Conservation (phyloP, 1,284 basidiomycete species). For the Singerocomus rubriflavus region DNA sequence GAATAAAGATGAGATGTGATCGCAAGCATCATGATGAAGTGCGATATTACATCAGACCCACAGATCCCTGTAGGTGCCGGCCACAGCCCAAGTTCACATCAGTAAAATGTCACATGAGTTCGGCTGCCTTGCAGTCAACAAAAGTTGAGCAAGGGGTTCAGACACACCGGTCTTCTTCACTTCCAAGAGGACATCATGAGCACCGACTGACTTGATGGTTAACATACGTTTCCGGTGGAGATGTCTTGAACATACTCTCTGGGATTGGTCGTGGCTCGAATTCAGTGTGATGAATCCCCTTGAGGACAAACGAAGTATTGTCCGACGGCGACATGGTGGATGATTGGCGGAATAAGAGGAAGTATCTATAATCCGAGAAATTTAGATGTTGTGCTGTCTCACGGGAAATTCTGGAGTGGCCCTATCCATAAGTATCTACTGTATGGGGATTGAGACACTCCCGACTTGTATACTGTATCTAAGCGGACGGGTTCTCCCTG, state of each 20-base stretch:
- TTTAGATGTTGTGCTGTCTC: too few relatives aligned
- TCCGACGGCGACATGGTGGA: slow-evolving; percentile 48
- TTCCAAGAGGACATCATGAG: slow-evolving; percentile 83
- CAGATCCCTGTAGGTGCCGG: slow-evolving; percentile 65
- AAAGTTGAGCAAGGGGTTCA: background rate
- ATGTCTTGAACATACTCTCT: slow-evolving; percentile 45
- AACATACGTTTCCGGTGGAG: background rate
- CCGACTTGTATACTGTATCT: too few relatives aligned
- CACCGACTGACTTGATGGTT: slow-evolving; percentile 46
- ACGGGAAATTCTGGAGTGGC: too few relatives aligned
- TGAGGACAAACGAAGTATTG: slow-evolving; percentile 81
- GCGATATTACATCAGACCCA: slow-evolving; percentile 70
- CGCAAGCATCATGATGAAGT: background rate
- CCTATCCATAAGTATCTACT: too few relatives aligned
- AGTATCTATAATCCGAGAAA: too few relatives aligned
- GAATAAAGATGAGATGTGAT: slow-evolving; percentile 9
- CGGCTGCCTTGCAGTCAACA: background rate
- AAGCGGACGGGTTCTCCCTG: background rate
- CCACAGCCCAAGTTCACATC: slow-evolving; percentile 4
- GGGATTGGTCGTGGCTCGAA: slow-evolving; percentile 82
- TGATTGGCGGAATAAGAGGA: background rate
- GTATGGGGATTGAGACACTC: too few relatives aligned
- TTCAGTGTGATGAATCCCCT: slow-evolving; percentile 65
- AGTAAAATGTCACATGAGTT: too few relatives aligned
- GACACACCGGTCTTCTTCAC: slow-evolving; percentile 85